A percentile compares a stretch with the other conserved stretches of the same genome.
Evolutionary conservation across 2,329 filamentous ascomycete species (phyloP).

Genomic region (Fusarium pseudocircinatum): DNA sequence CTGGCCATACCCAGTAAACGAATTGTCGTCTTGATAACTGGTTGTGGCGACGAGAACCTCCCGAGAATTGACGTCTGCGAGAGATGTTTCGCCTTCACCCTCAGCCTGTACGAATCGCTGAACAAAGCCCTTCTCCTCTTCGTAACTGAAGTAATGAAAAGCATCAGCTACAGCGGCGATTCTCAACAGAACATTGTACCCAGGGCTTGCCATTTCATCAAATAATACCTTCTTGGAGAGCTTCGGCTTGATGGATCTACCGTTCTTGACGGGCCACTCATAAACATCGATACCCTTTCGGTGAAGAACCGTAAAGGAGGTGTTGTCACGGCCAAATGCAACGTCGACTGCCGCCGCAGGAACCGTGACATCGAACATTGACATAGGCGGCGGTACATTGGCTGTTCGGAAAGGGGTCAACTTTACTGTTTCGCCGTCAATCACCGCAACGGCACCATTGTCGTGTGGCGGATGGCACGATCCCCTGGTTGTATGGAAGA

Average conservation of each 20-base stretch:
- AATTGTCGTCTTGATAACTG: conserved; percentile 45
- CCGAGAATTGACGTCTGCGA: conserved; percentile 30
- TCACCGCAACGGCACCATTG: conserved; percentile 80
- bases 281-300: conserved; percentile 73
- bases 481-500: conserved; percentile 74
- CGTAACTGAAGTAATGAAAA: conserved; percentile 47
- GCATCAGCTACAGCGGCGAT: conserved; percentile 35
- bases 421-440: conserved; percentile 83
- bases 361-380: conserved; percentile 76
- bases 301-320: conserved; percentile 77
- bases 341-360: conserved; percentile 76
- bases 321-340: conserved; percentile 73
- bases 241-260: conserved; percentile 57
- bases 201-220: conserved; percentile 41
- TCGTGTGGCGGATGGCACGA: conserved; percentile 78
- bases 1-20: conserved; percentile 55
- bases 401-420: conserved; percentile 85
- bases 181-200: conserved; percentile 11
- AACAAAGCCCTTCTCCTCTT: conserved; percentile 39
- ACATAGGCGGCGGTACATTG: conserved; percentile 94
- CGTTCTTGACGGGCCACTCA: conserved; percentile 71
- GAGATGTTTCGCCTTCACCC: conserved; percentile 21
- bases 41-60: conserved; percentile 45
- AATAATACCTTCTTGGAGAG: conserved; percentile 55
- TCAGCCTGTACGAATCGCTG: conserved; percentile 38